Evolutionary conservation across 208 protist genomes (phyloP), one percentile per base, ranked within the genome.

Genomic region (Leishmania tropica): DNA sequence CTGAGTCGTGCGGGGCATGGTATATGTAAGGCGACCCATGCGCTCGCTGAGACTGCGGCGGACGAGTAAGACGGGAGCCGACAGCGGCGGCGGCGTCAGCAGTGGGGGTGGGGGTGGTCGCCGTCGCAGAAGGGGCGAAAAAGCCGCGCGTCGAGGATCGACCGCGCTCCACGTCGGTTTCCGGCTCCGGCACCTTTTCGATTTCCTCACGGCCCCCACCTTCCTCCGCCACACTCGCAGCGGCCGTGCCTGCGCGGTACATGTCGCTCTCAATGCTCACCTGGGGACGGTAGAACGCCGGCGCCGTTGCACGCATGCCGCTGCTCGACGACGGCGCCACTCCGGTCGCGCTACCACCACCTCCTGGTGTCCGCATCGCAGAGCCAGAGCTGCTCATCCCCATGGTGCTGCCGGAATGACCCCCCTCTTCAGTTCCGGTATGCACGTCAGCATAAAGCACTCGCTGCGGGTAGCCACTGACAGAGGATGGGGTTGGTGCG

Each of bases 91-190:
- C 21, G 31, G 40, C 3, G n/a, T 60, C 48, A 31, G n/a, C 11
- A 2, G 48, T n/a, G 28, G 72, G 64, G 2, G 8, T 45, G 64
- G 62, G 42, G 28, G 47, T 7, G 31, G 48, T 53, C 17, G 48
- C 42, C 6, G 74, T 74, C 15, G 48, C 60, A 11, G 82, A 56
- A 13, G 78, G 40, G 17, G 78, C n/a, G n/a, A 76, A 70, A 11
- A 58, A 47, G 24, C 73, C 74, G 17, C 64, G 79, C 47, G 77
- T 76, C 21, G 83, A 86, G 42, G 78, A 75, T 47, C 72, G 77
- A 10, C 74, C 65, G n/a, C 54, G 83, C 28, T 76, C 73, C 19
- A 51, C 31, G 28, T 60, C 77, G 48, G 31, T 60, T 13, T 37
- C 31, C 28, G 8, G 31, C 65, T n/a, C 67, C 15, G 54, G 79